Base-by-base conservation (phyloP, 2,329 filamentous ascomycete species). In the Colletotrichum spinosum region DNA sequence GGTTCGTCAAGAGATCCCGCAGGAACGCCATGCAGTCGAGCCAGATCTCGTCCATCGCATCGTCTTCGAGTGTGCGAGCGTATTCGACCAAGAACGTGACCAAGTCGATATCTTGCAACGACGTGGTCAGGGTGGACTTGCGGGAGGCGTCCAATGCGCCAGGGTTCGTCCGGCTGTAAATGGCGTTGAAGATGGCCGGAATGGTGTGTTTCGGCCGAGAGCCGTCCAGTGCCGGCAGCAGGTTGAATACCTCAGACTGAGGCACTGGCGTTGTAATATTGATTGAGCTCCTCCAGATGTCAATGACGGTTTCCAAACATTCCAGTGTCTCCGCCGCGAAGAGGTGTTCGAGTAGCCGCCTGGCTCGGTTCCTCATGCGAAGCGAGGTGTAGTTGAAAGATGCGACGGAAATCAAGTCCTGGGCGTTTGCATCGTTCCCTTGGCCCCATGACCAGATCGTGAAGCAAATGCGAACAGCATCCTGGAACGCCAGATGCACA, bases 11-110 rank as follows among this genome's bases (percentile, higher is more conserved):
- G 35, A 99, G 86, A 74, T 99, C 97, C 68, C 90, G 91, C 66
- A 98, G 78, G 76, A 99, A 99, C 0, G 91, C 88, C 72, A 94
- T 93, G 76, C 95, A 99, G 75, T 99, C 95, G 45, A 90, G 86
- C 96, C 96, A 99, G 53, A 99, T 97, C 78, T 99, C 96, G 72
- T 99, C 96, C 86, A 97, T 95, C 13, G 96, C 92, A 80, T 99
- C 96, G 72, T 99, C 96, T 73, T 99, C 96, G 11, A 98, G 83
- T 0, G 94, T 96, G 37, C 88, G 88, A 0, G 94, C 91, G 76
- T 99, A 99, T 68, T 96, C 92, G 8, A 97, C 92, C 49, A 98
- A 79, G 76, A 99, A 99, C 8, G 91, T 87, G 8, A 95, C 92
- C 10, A 99, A 82, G 72, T 97, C 94, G 0, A 88, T 87, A 72